Percentiles rank a stretch among this genome's conserved stretches.
These are phyloP conservation scores for Arthrocladium fulminans DNA, from an alignment of 2,329 filamentous ascomycete genomes.

Conservation along the genomic window DNA sequence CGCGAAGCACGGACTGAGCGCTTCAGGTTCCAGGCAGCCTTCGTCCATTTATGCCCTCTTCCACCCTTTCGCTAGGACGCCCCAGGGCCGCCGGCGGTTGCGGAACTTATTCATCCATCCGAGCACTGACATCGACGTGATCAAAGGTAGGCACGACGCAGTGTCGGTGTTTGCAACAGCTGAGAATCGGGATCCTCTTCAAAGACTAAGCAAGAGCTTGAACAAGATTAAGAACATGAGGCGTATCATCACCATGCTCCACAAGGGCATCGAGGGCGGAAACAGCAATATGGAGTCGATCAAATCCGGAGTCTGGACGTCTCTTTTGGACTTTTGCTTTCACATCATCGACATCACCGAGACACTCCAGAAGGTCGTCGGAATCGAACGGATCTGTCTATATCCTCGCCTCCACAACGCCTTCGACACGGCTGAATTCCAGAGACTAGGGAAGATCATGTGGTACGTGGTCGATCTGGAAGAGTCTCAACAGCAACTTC, in stretches of 20 bases:
- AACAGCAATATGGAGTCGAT: constrained; percentile 47
- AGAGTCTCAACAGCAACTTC: constrained; percentile 49
- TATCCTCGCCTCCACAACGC: constrained; percentile 45
- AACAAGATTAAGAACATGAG: constrained; percentile 69
- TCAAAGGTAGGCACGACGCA: constrained; percentile 62
- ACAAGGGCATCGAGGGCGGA: constrained; percentile 61
- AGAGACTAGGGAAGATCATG: constrained; percentile 61
- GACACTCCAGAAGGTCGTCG: constrained; percentile 48
- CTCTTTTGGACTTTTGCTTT: constrained; percentile 63
- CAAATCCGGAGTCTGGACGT: constrained; percentile 62
- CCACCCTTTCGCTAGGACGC: constrained; percentile 61
- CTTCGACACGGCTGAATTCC: constrained; percentile 52
- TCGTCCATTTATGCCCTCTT: constrained; percentile 81
- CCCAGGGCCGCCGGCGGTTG: constrained; percentile 66
- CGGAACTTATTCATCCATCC: constrained; percentile 78
- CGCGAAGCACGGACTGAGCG: constrained; percentile 62
- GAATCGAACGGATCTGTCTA: constrained; percentile 32
- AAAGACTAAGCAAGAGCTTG: constrained; percentile 52
- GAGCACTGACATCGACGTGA: constrained; percentile 56
- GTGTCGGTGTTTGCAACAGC: constrained; percentile 58
- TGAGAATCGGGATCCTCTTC: constrained; percentile 54
- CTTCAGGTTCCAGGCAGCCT: constrained; percentile 64
- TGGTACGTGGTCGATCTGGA: constrained; percentile 47
- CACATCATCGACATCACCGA: constrained; percentile 62
- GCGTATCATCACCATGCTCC: constrained; percentile 58